Evolutionary conservation across 805 yeast species (phyloP), one percentile per base, ranked within the genome.

Genomic region (Kodamaea sagamina): DNA sequence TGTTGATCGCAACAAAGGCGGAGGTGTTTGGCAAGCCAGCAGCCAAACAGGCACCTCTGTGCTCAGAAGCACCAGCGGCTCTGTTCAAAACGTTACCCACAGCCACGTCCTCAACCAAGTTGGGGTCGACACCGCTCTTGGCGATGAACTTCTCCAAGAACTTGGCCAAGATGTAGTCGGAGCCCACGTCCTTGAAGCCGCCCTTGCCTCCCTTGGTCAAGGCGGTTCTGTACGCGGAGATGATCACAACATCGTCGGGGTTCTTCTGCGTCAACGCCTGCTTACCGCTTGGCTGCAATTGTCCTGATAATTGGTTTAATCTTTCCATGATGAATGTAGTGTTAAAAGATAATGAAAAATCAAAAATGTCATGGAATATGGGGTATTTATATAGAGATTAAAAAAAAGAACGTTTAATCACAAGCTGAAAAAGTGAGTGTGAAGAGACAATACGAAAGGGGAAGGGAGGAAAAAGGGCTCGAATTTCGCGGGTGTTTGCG

Each of bases 41-140:
- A 15, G 90, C 93, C 45, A 92, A 76, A 52, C 79, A 75, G 32
- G 97, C 97, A 38, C 95, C 96, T 55, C 98, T 76, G 68, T 88
- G 96, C 68, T 90, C 97, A 44, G 85, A 84, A 42, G 93, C 96
- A 56, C 97, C 98, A 17, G 97, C 95, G 39, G 96, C 96, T 37
- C 80, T 78, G 70, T 90, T 89, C 59, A 90, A 76, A 19, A 92
- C 97, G 63, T 92, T 92, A 53, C 98, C 98, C 49, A 88, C 83
- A 24, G 84, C 84, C 46, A 92, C 83, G 57, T 92, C 97, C 54
- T 85, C 95, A 48, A 92, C 82, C 51, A 80, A 59, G 44, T 54
- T 49, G 22, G 66, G 63, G 52, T 78, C 81, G 35, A 78, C 67
- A 35, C 71, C 67, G 31, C 79, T 65, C 49, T 74, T 75, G 46